phyloP scores from a whole-genome alignment of 129 eudicot genomes.

The Artemisia argyi region DNA sequence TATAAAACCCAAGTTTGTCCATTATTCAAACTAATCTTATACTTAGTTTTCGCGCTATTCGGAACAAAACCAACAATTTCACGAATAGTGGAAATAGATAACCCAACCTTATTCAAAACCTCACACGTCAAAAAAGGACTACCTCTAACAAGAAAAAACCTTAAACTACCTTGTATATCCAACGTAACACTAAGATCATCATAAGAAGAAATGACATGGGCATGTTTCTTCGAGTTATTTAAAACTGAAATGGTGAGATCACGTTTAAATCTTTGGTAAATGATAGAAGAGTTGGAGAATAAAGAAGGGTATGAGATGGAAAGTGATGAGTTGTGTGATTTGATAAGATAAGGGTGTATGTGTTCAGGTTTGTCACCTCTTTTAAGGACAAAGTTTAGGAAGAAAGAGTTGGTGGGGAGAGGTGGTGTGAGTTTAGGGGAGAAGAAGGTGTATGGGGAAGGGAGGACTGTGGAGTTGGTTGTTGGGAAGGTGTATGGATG shows the following conservation, averaged over 20 bases:
- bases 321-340: slow-evolving; percentile 55
- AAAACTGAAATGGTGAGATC: slow-evolving; percentile 60
- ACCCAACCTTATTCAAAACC: slow-evolving; percentile 21
- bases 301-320: slow-evolving; percentile 69
- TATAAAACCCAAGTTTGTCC: slow-evolving; percentile 81
- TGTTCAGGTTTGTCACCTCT: slow-evolving; percentile 83
- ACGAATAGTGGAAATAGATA: slow-evolving; percentile 61
- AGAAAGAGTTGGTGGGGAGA: slow-evolving; percentile 81
- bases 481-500: slow-evolving; percentile 51
- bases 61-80: slow-evolving; percentile 44
- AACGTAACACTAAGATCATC: slow-evolving; percentile 71
- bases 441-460: slow-evolving; percentile 69
- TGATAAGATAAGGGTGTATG: slow-evolving; percentile 72
- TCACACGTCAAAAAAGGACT: slow-evolving; percentile 73
- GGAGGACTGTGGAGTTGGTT: slow-evolving; percentile 61
- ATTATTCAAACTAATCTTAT: slow-evolving; percentile 54
- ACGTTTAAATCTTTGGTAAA: slow-evolving; percentile 52
- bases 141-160: slow-evolving; percentile 76
- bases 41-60: slow-evolving; percentile 49
- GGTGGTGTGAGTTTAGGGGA: slow-evolving; percentile 65
- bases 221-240: slow-evolving; percentile 31
- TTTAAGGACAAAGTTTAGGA: slow-evolving; percentile 68
- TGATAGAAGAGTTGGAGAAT: slow-evolving; percentile 42
- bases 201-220: slow-evolving; percentile 55
- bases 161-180: slow-evolving; percentile 58